These are phyloP conservation scores for Solanum habrochaites DNA, from an alignment of 257 asterid genomes.

Conservation along the genomic window DNA sequence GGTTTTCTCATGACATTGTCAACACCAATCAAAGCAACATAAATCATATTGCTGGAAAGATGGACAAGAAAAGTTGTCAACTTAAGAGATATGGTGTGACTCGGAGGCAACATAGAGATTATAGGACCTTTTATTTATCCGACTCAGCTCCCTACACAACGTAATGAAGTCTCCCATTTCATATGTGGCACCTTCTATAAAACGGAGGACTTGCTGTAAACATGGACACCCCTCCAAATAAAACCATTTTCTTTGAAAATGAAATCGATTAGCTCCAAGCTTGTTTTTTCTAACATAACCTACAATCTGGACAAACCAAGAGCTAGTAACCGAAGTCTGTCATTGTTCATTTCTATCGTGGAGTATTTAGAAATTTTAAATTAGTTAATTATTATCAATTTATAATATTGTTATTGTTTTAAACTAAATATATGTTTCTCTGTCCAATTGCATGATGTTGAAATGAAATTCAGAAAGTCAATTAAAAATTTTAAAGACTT, in stretches of 20 bases:
- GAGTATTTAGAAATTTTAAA: neutral
- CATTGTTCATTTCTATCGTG: too few species aligned
- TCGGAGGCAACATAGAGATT: neutral
- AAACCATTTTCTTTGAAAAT: constrained; percentile 85
- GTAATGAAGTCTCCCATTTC: constrained; percentile 98
- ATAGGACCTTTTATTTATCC: constrained; percentile 61
- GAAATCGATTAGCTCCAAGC: constrained; percentile 83
- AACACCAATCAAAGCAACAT: too few species aligned
- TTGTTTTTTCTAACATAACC: constrained; percentile 96
- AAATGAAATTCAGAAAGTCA: too few species aligned
- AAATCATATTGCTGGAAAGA: too few species aligned
- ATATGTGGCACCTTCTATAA: constrained; percentile 98
- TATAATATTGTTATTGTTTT: too few species aligned
- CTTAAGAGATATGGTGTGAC: neutral
- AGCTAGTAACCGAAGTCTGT: too few species aligned
- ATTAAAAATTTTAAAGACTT: too few species aligned
- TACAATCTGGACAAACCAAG: constrained; percentile 51
- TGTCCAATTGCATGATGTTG: too few species aligned
- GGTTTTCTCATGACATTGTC: too few species aligned
- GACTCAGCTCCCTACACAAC: constrained; percentile 97
- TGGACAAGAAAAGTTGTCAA: neutral
- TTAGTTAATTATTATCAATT: too few species aligned
- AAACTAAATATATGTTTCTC: too few species aligned
- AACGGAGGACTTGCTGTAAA: constrained; percentile 97
- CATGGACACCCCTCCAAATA: constrained; percentile 96